Base-by-base conservation (phyloP, 2,329 filamentous ascomycete genomes). In the Claviceps sp. region DNA sequence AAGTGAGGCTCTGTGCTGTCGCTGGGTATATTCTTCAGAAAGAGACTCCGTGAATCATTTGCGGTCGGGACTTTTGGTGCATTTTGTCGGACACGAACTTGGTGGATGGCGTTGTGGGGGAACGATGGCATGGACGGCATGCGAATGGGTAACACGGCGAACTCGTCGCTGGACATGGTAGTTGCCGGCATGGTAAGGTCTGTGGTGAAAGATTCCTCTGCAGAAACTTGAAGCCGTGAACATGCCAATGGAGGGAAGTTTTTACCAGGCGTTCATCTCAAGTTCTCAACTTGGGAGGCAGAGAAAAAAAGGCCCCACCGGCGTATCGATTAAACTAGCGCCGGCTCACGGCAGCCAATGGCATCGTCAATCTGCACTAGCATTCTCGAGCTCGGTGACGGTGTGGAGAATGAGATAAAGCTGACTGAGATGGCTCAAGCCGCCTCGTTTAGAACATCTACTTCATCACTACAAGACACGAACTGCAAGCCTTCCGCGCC, bases 11-110 rank as follows among this genome's bases (percentile, higher is more conserved):
- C 83, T 4, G 88, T 94, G 54, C 88, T 84, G 63, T 96, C 90
- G 56, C 85, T 75, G 6, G 93, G 93, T 1, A 94, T 71, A 62
- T 98, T 97, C 57, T 90, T 86, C n/a, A 95, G 65, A 68, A 95
- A 98, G 18, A 98, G 76, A 55, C 86, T 89, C 59, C 90, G 83
- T 16, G 80, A 72, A 60, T 91, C 85, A 66, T 86, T 78, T 51
- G 78, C 74, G 7, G 85, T 85, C 14, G 86, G 81, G 42, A 86
- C 77, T 69, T 85, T 88, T 55, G 91, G 89, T 46, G 83, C 77
- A 68, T 97, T 90, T 52, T 81, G 81, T 58, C 88, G 87, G 52
- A 97, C 70, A 70, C 95, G 95, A 61, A 97, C 73, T 68, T 90
- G 88, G 70, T 97, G 93, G 48, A 79, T 80, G 53, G 82, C 76